Evolutionary conservation across 2,329 filamentous ascomycete species (phyloP).

Genomic region (Aureobasidium sp.): DNA sequence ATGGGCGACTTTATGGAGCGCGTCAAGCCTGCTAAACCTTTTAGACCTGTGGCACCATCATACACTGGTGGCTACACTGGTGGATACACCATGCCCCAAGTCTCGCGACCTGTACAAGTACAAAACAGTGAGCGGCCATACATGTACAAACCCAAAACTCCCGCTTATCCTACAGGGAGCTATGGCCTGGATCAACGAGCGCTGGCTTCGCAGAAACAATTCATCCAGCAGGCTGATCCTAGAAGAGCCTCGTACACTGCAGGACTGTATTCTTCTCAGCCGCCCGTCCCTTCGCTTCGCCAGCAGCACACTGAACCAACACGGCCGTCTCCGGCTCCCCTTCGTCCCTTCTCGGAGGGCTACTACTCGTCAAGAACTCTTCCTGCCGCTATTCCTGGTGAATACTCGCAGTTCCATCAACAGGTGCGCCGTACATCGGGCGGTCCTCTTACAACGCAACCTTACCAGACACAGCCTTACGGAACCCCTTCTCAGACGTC

Average conservation of each 20-base stretch:
- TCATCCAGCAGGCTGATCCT: constrained; percentile 2
- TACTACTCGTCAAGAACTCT: constrained; percentile 32
- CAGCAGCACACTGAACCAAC: constrained; percentile 24
- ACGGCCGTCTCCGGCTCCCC: constrained; percentile 19
- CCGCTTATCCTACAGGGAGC: constrained; percentile 20
- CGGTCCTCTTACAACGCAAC: constrained; percentile 1
- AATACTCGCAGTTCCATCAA: constrained; percentile 29
- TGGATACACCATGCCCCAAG: not conserved
- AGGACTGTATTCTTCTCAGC: not conserved
- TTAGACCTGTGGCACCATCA: constrained; percentile 24
- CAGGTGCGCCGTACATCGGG: constrained; percentile 23
- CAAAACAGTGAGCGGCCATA: constrained; percentile 27
- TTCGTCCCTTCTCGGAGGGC: constrained; percentile 30
- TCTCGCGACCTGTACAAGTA: constrained; percentile 1
- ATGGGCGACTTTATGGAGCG: constrained; percentile 69
- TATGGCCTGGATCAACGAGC: constrained; percentile 27
- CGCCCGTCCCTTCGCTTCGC: constrained; percentile 3
- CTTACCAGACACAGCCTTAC: constrained; percentile 14
- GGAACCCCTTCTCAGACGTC: not conserved
- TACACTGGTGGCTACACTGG: constrained; percentile 5
- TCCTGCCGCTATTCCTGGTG: constrained; percentile 30
- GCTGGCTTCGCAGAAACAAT: constrained; percentile 8
- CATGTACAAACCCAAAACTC: constrained; percentile 32
- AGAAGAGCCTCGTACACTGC: constrained; percentile 8
- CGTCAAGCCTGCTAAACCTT: constrained; percentile 35